Evolutionary conservation across 306 rosid genomes (phyloP), one percentile per base, ranked within the genome.

Genomic region (Quercus variabilis): DNA sequence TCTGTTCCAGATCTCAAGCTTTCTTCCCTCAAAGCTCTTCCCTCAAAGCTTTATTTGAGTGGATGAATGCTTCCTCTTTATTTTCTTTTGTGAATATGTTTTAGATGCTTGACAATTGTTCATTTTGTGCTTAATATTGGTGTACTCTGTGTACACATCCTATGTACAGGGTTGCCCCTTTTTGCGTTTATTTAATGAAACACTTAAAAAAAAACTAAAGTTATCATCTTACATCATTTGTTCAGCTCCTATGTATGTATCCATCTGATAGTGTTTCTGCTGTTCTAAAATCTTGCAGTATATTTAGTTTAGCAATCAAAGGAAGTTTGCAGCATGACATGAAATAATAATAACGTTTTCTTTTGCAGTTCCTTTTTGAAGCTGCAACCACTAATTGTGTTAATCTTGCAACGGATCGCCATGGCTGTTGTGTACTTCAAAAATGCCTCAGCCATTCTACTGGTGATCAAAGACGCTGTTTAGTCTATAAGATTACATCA

Each of bases 361-460:
- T 72, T 55, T 76, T 77, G 85, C 85, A 89, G 93, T 85, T 89
- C 76, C 78, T 89, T n/a, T 83, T 70, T 59, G 84, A 80, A 38
- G 91, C 93, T 83, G 88, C 88, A 46, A 79, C 79, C 67, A 58
- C 71, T n/a, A 70, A 86, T 26, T 87, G 91, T 70, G 84, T 87
- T 72, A 88, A 89, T 69, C 88, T 89, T 76, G 91, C 88, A 31
- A 85, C 78, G 1, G 85, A 89, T 56, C 89, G 91, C 41, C 91
- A 89, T 68, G 91, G 93, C 26, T 89, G 93, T 81, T 87, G 91
- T 58, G 93, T 89, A 57, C 88, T 89, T 59, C 91, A 87, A 73
- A 85, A 85, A 81, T 89, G 92, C 83, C 85, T 89, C 43, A 35
- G 78, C 69, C 78, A 74, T 75, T 81, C 91, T 11, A 81, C 83